Conservation (phyloP, 805 yeast genomes). For the Cyberlindnera sargentensis region DNA sequence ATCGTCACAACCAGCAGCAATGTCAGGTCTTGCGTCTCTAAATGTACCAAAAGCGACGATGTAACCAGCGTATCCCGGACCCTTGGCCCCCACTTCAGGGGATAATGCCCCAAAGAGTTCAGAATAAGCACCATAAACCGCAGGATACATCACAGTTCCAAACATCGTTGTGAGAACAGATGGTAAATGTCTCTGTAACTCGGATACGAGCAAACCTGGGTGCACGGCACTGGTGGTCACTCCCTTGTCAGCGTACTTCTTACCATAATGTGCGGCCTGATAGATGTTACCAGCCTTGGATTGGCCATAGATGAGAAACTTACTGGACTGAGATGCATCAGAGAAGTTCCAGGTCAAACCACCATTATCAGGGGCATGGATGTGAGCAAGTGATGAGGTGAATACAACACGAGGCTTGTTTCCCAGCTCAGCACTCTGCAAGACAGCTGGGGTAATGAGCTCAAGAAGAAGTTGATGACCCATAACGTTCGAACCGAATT, state of each 20-base stretch:
- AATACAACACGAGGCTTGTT: conserved; percentile 36
- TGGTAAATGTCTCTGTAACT: conserved; percentile 25
- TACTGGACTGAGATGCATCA: conserved; percentile 6
- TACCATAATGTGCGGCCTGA: conserved; percentile 31
- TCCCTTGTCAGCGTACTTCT: conserved; percentile 21
- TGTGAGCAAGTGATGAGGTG: conserved; percentile 35
- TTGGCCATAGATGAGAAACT: conserved; percentile 27
- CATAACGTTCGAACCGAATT: conserved; percentile 39
- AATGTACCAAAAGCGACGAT: conserved; percentile 37
- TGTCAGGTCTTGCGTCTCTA: conserved; percentile 31
- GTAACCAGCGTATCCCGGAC: conserved; percentile 27
- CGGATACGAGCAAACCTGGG: conserved; percentile 35
- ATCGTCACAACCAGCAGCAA: conserved; percentile 25
- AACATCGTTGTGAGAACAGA: neutral
- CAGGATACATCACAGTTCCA: conserved; percentile 1
- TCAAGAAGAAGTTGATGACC: conserved; percentile 40
- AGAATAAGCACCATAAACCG: conserved; percentile 35
- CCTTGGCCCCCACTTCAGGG: conserved; percentile 29
- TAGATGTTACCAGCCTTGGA: conserved; percentile 36
- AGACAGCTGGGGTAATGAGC: conserved; percentile 30
- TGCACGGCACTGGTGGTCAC: conserved; percentile 30
- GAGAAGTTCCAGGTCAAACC: conserved; percentile 29
- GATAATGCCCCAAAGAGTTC: conserved; percentile 36
- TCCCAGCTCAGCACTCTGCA: conserved; percentile 25
- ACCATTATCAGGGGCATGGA: conserved; percentile 25